phyloP scores from a whole-genome alignment of 306 rosid genomes.

The Acmispon strigosus region DNA sequence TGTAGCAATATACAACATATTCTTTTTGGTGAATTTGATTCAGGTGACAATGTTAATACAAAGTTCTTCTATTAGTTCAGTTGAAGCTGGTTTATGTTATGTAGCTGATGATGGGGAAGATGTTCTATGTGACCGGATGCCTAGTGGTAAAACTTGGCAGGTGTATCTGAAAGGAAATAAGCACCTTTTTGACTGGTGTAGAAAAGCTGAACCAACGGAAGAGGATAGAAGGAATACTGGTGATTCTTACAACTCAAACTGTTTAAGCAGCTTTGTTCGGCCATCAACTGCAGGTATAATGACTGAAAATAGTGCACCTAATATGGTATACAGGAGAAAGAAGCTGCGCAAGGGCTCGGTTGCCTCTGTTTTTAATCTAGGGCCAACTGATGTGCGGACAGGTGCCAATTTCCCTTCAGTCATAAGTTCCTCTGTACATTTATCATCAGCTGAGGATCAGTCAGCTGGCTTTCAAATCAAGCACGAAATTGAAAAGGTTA shows the following conservation, averaged over 20 bases:
- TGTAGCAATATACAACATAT: conserved; percentile 15
- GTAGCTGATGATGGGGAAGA: conserved; percentile 40
- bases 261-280: conserved; percentile 32
- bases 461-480: conserved; percentile 32
- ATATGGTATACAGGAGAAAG: conserved; percentile 65
- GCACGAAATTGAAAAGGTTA: conserved; percentile 32
- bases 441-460: conserved; percentile 41
- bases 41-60: conserved; percentile 61
- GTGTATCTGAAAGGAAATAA: conserved; percentile 52
- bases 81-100: conserved; percentile 49
- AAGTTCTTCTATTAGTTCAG: conserved; percentile 45
- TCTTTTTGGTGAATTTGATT: conserved; percentile 27
- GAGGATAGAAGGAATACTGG: conserved; percentile 35
- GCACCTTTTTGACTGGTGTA: conserved; percentile 40
- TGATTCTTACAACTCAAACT: conserved; percentile 38
- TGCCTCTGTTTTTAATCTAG: conserved; percentile 21
- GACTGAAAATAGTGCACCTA: conserved; percentile 40
- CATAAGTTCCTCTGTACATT: conserved; percentile 39
- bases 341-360: conserved; percentile 37
- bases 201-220: conserved; percentile 35
- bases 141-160: conserved; percentile 69
- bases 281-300: conserved; percentile 46
- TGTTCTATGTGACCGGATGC: conserved; percentile 46
- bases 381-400: conserved; percentile 24
- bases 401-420: conserved; percentile 44